Evolutionary conservation across 306 rosid genomes (phyloP), one percentile per base, ranked within the genome.

Genomic region (Vachellia collinsii): DNA sequence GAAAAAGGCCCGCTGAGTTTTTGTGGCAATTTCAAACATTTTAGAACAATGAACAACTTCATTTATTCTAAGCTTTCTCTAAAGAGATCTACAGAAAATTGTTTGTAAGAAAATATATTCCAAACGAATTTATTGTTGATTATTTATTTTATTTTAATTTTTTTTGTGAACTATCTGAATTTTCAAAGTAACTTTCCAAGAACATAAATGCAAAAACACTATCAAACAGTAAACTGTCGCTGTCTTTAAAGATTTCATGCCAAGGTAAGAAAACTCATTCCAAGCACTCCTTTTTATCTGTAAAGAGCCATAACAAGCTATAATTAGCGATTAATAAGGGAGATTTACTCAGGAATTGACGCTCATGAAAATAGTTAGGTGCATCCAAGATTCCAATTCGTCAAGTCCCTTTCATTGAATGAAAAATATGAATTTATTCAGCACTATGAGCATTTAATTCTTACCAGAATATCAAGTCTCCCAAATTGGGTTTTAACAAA

Each of bases 381-480:
- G 46, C 50, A 73, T 56, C 14, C 22, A 70, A 70, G 56, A 70
- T 70, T 46, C 58, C 22, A 9, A 70, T 70, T 3, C 42, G 25
- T 70, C 54, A 70, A 70, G 14, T 70, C 20, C 56, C 16, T 22
- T 44, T 17, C 71, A 66, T 11, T 16, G 43, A 68, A 12, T 19
- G 38, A 42, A 44, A 23, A 23, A 13, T 77, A 4, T 61, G 53
- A 78, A 67, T 73, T 83, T 56, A 6, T 44, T 39, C 11, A 51
- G 48, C 11, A 51, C 36, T n/a, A 75, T 34, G 0, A 7, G 5
- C 36, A 61, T 75, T 62, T 46, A 1, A 10, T 70, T 69, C 80
- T 83, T 72, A 87, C 86, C 88, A 87, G 74, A 54, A 87, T 84
- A 76, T 87, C 90, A 72, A 87, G 86, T 75, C 63, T 81, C 7